Base-by-base conservation (phyloP, 176 grass and related monocot genomes). In the Chloris gayana region DNA sequence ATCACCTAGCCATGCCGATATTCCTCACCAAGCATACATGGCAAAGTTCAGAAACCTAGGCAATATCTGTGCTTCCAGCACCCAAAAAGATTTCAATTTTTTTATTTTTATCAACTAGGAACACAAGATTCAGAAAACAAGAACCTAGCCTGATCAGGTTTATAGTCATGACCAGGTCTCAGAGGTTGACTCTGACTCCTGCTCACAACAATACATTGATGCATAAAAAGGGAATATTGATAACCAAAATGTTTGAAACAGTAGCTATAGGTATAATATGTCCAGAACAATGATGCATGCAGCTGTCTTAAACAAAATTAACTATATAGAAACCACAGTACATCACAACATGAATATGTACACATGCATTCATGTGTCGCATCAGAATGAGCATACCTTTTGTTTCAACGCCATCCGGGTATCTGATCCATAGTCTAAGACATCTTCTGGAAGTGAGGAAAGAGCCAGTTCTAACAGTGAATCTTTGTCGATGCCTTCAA, bases 401-500 rank as follows among this genome's bases (percentile, higher is more conserved):
- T 82, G 79, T 62, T 92, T 99, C 77, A 99, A 83, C 19, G 84
- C 79, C 87, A 99, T 89, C 47, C 51, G 82, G 12, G 88, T 99
- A 72, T 88, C 82, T 78, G 88, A 88, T 61, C 96, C 96, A 47
- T 87, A 74, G n/a, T 93, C 64, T 7, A 99, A 84, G 85, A 89
- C 89, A 78, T 99, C 92, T 89, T 95, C 87, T 11, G 96, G 95
- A 61, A 99, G 88, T 0, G 90, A 93, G 56, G 84, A 89, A 88
- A 99, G 86, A 81, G 90, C 92, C 68, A 95, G 69, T 74, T 92
- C 78, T 89, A 99, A 73, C 37, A 99, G 87, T 63, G 88, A 95
- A 88, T 99, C 92, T 88, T 99, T 99, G 37, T 99, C 96, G 31
- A 99, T 99, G 26, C 90, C 86, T 85, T 91, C 92, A 82, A 95